Percentiles rank a stretch among this genome's conserved stretches.
Evolutionary conservation across 2,329 filamentous ascomycete species (phyloP).

Genomic region (Penicillium sclerotiorum): DNA sequence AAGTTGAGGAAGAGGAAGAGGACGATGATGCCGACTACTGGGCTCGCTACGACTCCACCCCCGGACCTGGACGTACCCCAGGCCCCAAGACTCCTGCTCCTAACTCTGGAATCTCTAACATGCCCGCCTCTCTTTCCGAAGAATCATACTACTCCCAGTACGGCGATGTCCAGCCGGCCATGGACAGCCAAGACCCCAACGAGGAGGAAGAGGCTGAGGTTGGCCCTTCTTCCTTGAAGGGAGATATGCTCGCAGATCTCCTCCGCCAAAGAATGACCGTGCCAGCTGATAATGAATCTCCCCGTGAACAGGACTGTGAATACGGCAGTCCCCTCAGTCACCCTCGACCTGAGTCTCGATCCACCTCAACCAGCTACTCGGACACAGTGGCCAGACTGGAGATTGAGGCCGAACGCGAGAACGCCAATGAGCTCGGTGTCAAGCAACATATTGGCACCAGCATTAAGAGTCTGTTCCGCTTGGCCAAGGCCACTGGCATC

Average conservation of each 20-base stretch:
- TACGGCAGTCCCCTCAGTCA: conserved; percentile 40
- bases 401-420: conserved; percentile 53
- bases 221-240: conserved; percentile 57
- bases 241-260: conserved; percentile 50
- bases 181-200: conserved; percentile 65
- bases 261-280: conserved; percentile 43
- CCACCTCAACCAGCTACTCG: conserved; percentile 47
- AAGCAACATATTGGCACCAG: conserved; percentile 66
- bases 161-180: conserved; percentile 64
- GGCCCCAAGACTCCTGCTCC: conserved; percentile 41
- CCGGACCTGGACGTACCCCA: conserved; percentile 55
- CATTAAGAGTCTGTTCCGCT: conserved; percentile 64
- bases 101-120: conserved; percentile 26
- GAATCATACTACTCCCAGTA: conserved; percentile 65
- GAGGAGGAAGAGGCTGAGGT: conserved; percentile 54
- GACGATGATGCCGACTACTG: conserved; percentile 67
- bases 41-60: conserved; percentile 64
- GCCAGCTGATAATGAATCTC: conserved; percentile 18
- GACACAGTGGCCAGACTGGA: conserved; percentile 59
- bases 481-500: conserved; percentile 62
- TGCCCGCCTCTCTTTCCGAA: conserved; percentile 49
- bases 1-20: conserved; percentile 41
- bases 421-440: conserved; percentile 61
- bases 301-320: conserved; percentile 29
- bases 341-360: conserved; percentile 42